A percentile compares a stretch with the other conserved stretches of the same genome.
These are phyloP conservation scores for Metschnikowia kunwiensis DNA, from an alignment of 805 yeast genomes.

Conservation along the genomic window DNA sequence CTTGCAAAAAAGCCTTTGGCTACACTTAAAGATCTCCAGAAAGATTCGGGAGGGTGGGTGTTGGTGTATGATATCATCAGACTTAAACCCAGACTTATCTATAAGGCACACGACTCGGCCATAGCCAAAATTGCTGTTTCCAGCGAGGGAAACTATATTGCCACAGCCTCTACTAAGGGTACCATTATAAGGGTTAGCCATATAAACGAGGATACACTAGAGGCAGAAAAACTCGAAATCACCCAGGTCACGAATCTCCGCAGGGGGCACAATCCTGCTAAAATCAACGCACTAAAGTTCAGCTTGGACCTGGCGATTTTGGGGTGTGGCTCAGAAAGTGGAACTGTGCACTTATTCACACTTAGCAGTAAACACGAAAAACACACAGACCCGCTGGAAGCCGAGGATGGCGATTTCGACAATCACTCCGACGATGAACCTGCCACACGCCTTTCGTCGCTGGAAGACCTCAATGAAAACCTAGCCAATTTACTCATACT, in stretches of 20 bases:
- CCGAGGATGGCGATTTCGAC: constrained; percentile 10
- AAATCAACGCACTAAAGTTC: constrained; percentile 34
- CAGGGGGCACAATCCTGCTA: constrained; percentile 39
- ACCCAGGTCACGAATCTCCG: constrained; percentile 34
- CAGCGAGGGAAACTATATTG: constrained; percentile 27
- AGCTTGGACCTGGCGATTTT: constrained; percentile 31
- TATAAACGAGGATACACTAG: constrained; percentile 11
- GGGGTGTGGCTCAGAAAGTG: constrained; percentile 40
- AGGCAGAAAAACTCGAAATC: constrained; percentile 18
- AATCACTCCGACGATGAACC: constrained; percentile 20
- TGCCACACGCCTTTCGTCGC: constrained; percentile 24
- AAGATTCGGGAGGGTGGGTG: constrained; percentile 35
- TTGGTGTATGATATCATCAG: constrained; percentile 39
- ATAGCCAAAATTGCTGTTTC: constrained; percentile 33
- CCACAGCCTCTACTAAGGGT: constrained; percentile 43
- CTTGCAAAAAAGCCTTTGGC: constrained; percentile 15
- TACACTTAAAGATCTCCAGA: constrained; percentile 28
- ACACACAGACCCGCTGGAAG: constrained; percentile 7
- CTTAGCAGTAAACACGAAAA: constrained; percentile 8
- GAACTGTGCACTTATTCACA: constrained; percentile 41
- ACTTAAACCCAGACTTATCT: constrained; percentile 30
- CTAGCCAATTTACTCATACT: constrained; percentile 35
- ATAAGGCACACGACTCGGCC: constrained; percentile 40
- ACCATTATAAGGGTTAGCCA: constrained; percentile 39
- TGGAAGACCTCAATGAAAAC: constrained; percentile 43